These are phyloP conservation scores for Prunus mume DNA, from an alignment of 306 rosid species.

Conservation along the genomic window DNA sequence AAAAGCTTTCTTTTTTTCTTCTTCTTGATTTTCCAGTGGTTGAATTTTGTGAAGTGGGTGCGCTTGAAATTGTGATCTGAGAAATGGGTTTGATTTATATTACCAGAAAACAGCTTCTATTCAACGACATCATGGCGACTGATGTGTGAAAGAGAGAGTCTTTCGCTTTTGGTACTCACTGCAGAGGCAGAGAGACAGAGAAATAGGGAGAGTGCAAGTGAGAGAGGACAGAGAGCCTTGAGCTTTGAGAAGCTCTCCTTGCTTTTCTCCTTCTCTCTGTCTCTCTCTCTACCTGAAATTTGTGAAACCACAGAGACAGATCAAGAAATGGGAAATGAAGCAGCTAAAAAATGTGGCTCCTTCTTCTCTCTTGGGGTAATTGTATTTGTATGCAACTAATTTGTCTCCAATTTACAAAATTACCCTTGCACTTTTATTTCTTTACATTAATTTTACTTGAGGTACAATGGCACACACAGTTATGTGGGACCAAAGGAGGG, in stretches of 20 bases:
- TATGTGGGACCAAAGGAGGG: conserved; percentile 3
- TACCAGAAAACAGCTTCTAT: conserved; percentile 56
- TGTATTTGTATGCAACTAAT: neutral
- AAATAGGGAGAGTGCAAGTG: neutral
- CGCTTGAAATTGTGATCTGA: conserved; percentile 12
- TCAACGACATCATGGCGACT: conserved; percentile 49
- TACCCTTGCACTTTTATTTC: conserved; percentile 5
- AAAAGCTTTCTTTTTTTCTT: too few species aligned
- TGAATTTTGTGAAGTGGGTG: conserved; percentile 17
- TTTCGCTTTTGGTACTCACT: conserved; percentile 22
- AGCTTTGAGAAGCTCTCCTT: conserved; percentile 2
- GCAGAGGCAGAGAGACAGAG: neutral
- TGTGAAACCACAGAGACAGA: conserved; percentile 14
- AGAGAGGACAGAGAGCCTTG: conserved; percentile 19
- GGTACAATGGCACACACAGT: neutral
- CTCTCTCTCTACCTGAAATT: conserved; percentile 19
- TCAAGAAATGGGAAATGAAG: neutral
- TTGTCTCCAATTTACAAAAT: conserved; percentile 3
- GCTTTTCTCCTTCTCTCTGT: conserved; percentile 26
- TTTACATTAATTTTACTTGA: neutral
- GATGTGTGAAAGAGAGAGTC: conserved; percentile 38
- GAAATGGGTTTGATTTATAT: conserved; percentile 17
- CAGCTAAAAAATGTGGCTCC: neutral
- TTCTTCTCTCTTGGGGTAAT: neutral
- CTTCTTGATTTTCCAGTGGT: neutral